Base-by-base conservation (phyloP, 345 rosid species). In the Gossypioides kirkii region DNA sequence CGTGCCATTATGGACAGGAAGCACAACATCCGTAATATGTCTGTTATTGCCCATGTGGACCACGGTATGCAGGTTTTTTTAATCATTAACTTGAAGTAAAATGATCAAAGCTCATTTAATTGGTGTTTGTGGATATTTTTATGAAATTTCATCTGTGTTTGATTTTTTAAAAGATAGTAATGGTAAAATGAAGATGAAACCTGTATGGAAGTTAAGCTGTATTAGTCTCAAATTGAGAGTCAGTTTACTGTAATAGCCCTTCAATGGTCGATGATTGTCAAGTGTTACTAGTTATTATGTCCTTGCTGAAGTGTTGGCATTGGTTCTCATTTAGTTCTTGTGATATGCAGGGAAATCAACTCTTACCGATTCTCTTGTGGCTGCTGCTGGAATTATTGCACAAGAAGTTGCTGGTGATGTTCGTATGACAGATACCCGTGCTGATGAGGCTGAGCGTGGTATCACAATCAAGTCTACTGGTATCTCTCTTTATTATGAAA, bases 1-100 rank as follows among this genome's bases (percentile, higher is more conserved):
- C 90, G 94, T 4, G 70, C 65, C n/a, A 89, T 89, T 46, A 89
- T 89, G 94, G 91, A 89, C 84, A 68, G 6, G 1, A 89, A 86
- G 74, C 85, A 86, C 61, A 89, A 89, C 58, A 89, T 89, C 14
- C 84, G 94, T 49, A 89, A 89, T 53, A 87, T 87, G 91, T 87
- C 94, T 22, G 94, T 89, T 52, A 89, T 89, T 73, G 94, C 94
- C 0, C 91, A 87, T 73, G 91, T 89, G 2, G 94, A 89, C 71
- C 94, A 86, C 20, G 81, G 87, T 86, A 58, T 76, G 74, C 11
- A n/a, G 22, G 11, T 22, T 8, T 32, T 0, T 22, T 56, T 36
- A 23, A 74, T 76, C 71, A 67, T 45, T 4, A 3, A 69, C 74
- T 61, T n/a, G 4, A 79, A 77, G 54, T 76, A 28, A 14, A 73